phyloP scores from a whole-genome alignment of 805 yeast species.

The Jamesozyma jinghongensis region DNA sequence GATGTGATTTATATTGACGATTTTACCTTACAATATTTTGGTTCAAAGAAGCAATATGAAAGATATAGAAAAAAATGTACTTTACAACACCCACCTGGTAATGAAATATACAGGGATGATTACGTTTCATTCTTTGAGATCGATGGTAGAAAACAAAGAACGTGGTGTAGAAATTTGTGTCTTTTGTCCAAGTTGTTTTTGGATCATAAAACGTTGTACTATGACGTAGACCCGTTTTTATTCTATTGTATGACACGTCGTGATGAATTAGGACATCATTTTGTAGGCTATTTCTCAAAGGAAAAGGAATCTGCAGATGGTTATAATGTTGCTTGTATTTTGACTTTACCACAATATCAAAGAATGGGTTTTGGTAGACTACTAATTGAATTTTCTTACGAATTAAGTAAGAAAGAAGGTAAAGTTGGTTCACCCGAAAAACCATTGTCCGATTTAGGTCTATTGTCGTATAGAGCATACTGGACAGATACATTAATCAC shows the following conservation, averaged over 20 bases:
- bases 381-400: slow-evolving; percentile 88
- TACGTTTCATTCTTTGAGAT: slow-evolving; percentile 92
- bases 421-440: slow-evolving; percentile 96
- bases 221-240: slow-evolving; percentile 95
- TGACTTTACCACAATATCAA: slow-evolving; percentile 93
- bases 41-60: slow-evolving; percentile 84
- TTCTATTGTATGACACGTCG: slow-evolving; percentile 92
- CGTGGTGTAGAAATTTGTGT: slow-evolving; percentile 96
- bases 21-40: slow-evolving; percentile 80
- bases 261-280: slow-evolving; percentile 87
- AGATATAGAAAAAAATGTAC: slow-evolving; percentile 83
- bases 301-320: slow-evolving; percentile 95
- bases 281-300: slow-evolving; percentile 93
- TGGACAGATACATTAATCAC: slow-evolving; percentile 90
- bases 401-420: slow-evolving; percentile 75
- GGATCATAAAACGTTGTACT: slow-evolving; percentile 93
- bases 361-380: slow-evolving; percentile 90
- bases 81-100: slow-evolving; percentile 95
- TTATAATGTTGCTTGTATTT: slow-evolving; percentile 93
- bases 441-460: slow-evolving; percentile 89
- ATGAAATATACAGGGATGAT: slow-evolving; percentile 90
- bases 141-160: slow-evolving; percentile 91
- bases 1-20: slow-evolving; percentile 88
- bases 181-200: slow-evolving; percentile 79
- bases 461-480: slow-evolving; percentile 85